phyloP scores from a whole-genome alignment of 495 filamentous ascomycete genomes.

The Penicillium pulvis region DNA sequence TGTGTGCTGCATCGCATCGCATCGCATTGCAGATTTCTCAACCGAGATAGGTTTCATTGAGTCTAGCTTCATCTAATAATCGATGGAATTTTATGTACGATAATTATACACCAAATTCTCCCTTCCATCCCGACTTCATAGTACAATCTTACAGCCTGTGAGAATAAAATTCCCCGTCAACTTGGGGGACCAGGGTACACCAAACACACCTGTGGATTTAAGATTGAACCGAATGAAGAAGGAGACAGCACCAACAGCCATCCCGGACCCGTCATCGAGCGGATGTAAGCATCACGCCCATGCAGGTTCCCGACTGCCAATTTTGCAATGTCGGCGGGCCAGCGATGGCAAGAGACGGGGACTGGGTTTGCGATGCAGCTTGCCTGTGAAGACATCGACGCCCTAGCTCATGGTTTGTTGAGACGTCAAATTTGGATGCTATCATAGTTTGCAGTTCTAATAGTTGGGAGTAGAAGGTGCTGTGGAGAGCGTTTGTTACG shows the following conservation, averaged over 20 bases:
- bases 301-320: slow-evolving; percentile 7
- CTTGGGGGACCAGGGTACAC: not conserved
- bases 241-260: not conserved
- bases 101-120: too few relatives aligned
- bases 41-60: not conserved
- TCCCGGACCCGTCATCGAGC: not conserved
- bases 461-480: too few relatives aligned
- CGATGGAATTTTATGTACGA: too few relatives aligned
- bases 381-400: not conserved
- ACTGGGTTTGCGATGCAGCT: slow-evolving; percentile 1
- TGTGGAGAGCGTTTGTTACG: slow-evolving; percentile 1
- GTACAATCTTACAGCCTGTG: too few relatives aligned
- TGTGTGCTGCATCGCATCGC: not conserved
- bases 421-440: not conserved
- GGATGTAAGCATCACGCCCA: not conserved
- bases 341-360: not conserved
- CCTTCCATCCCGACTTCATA: too few relatives aligned
- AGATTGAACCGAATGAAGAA: not conserved
- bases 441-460: too few relatives aligned
- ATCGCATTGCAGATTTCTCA: not conserved
- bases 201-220: not conserved
- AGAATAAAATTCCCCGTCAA: not conserved
- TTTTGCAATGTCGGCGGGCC: not conserved
- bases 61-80: not conserved
- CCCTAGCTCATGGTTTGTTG: not conserved